These are phyloP conservation scores for Aspergillus pseudoterreus DNA, from an alignment of 2,329 filamentous ascomycete species.

Conservation along the genomic window DNA sequence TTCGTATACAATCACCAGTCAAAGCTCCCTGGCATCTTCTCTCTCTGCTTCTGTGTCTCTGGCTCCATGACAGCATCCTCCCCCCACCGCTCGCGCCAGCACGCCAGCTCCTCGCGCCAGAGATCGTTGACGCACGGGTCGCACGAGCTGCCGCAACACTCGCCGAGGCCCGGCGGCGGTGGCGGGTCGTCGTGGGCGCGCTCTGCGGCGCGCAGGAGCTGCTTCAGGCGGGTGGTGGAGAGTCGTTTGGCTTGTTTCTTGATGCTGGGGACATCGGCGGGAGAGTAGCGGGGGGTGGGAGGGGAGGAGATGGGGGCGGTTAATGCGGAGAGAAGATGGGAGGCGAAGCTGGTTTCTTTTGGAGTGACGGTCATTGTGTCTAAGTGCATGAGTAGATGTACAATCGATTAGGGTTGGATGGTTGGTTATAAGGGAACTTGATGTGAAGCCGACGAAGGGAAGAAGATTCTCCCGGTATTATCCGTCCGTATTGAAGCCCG, in stretches of 20 bases:
- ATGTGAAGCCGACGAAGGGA: slow-evolving; percentile 3
- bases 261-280: slow-evolving; percentile 23
- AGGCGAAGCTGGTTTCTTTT: slow-evolving; percentile 1
- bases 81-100: slow-evolving; percentile 34
- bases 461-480: slow-evolving; percentile 1
- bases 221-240: slow-evolving; percentile 28
- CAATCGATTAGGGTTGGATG: too few species aligned
- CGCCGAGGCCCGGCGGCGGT: slow-evolving; percentile 28
- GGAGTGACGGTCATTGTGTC: background rate
- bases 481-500: too few species aligned
- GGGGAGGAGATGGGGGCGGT: slow-evolving; percentile 2
- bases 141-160: slow-evolving; percentile 36
- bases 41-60: background rate
- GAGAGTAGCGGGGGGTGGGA: slow-evolving; percentile 21
- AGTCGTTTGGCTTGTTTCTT: slow-evolving; percentile 27
- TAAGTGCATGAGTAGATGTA: background rate
- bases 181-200: slow-evolving; percentile 29
- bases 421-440: too few species aligned
- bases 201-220: slow-evolving; percentile 29
- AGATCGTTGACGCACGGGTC: slow-evolving; percentile 35
- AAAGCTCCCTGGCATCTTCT: slow-evolving; percentile 18
- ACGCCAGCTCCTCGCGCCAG: slow-evolving; percentile 30
- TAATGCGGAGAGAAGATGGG: background rate
- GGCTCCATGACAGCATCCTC: slow-evolving; percentile 9
- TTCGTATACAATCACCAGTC: slow-evolving; percentile 14